Conservation (phyloP, 331 rosid species). For the Quercus phellos region DNA sequence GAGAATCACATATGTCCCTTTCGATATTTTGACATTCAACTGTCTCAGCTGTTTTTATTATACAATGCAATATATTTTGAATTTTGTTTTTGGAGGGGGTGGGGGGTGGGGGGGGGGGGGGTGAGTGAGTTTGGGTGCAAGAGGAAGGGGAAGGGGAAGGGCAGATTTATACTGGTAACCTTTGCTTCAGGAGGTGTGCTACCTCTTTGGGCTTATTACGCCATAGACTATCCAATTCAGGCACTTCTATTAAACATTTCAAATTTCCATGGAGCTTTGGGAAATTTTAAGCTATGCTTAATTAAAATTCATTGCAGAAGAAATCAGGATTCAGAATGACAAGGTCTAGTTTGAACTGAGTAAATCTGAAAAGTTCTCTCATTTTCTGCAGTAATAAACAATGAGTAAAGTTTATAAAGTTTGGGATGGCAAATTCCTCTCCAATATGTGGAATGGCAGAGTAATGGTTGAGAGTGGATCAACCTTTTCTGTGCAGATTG, state of each 20-base stretch:
- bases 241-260: not conserved
- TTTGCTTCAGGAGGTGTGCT: too few species aligned
- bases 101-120: too few species aligned
- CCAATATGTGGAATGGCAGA: not conserved
- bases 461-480: not conserved
- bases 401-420: not conserved
- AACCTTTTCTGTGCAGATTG: not conserved
- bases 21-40: not conserved
- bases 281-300: not conserved
- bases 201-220: too few species aligned
- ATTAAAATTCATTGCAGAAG: not conserved
- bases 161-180: too few species aligned
- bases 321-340: not conserved
- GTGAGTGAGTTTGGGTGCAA: too few species aligned
- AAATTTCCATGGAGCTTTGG: not conserved
- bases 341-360: not conserved
- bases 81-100: too few species aligned
- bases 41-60: not conserved
- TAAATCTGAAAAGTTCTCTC: not conserved
- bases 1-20: too few species aligned
- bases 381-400: not conserved
- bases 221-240: not conserved
- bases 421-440: not conserved
- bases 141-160: too few species aligned
- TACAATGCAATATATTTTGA: not conserved